Conservation (phyloP, 495 filamentous ascomycete genomes). For the Astrothelium macrocarpum region DNA sequence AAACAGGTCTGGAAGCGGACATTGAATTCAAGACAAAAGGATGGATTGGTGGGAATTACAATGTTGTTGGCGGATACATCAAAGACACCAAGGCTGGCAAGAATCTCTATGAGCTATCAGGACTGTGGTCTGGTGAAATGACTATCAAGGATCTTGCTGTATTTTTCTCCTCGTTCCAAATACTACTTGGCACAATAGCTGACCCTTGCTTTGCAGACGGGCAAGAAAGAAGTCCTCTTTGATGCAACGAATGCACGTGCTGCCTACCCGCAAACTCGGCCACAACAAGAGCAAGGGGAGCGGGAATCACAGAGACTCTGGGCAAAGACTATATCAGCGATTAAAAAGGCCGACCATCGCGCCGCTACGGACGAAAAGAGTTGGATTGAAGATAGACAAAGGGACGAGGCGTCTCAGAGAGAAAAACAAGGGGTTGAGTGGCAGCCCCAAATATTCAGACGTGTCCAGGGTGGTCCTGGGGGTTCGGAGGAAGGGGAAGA, state of each 20-base stretch:
- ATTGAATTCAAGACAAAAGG: slow-evolving; percentile 99
- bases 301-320: slow-evolving; percentile 86
- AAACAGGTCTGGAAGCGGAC: slow-evolving; percentile 75
- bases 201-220: slow-evolving; percentile 47
- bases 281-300: slow-evolving; percentile 77
- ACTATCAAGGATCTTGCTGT: slow-evolving; percentile 73
- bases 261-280: slow-evolving; percentile 63
- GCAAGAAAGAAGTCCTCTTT: slow-evolving; percentile 82
- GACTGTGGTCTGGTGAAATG: slow-evolving; percentile 93
- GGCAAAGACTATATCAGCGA: slow-evolving; percentile 65
- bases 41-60: slow-evolving; percentile 92
- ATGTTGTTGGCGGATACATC: slow-evolving; percentile 88
- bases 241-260: slow-evolving; percentile 69
- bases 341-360: slow-evolving; percentile 77
- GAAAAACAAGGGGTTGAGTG: slow-evolving; percentile 77
- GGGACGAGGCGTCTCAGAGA: slow-evolving; percentile 77
- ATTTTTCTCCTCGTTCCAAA: slow-evolving; percentile 22
- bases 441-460: slow-evolving; percentile 76
- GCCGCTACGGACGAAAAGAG: slow-evolving; percentile 90
- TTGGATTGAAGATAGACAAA: slow-evolving; percentile 83
- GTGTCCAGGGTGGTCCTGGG: slow-evolving; percentile 59
- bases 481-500: slow-evolving; percentile 74
- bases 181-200: neutral
- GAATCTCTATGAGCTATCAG: slow-evolving; percentile 77
- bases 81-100: slow-evolving; percentile 83